phyloP scores from a whole-genome alignment of 2,329 filamentous ascomycete genomes.

The Nigrospora oryzae region DNA sequence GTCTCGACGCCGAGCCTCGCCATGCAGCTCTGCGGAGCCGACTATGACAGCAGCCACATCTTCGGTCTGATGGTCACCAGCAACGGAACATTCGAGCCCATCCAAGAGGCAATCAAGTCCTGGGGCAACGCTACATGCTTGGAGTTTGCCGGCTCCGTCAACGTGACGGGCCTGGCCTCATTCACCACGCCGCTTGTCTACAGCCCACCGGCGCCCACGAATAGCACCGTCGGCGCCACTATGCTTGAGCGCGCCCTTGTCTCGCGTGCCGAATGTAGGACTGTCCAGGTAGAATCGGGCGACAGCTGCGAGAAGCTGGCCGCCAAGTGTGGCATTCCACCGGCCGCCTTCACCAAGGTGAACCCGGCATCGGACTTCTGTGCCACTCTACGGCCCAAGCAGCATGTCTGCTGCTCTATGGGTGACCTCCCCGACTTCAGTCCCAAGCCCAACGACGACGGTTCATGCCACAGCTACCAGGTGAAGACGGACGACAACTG shows the following conservation, averaged over 20 bases:
- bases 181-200: slow-evolving; percentile 1
- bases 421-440: slow-evolving; percentile 23
- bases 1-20: slow-evolving; percentile 18
- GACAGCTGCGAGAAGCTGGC: slow-evolving; percentile 16
- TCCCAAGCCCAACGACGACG: slow-evolving; percentile 24
- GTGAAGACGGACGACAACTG: slow-evolving; percentile 24
- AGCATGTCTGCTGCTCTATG: slow-evolving; percentile 27
- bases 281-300: slow-evolving; percentile 6
- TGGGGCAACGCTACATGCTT: slow-evolving; percentile 20
- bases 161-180: slow-evolving; percentile 3
- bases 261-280: not conserved
- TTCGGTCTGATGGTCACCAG: slow-evolving; percentile 24
- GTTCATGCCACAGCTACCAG: slow-evolving; percentile 23
- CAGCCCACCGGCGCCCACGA: not conserved
- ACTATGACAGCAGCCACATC: slow-evolving; percentile 19
- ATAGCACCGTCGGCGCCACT: not conserved
- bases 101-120: slow-evolving; percentile 19
- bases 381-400: slow-evolving; percentile 18
- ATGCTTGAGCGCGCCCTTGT: not conserved
- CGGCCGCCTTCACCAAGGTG: slow-evolving; percentile 12
- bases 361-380: slow-evolving; percentile 19
- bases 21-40: slow-evolving; percentile 25
- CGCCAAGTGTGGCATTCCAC: slow-evolving; percentile 13
- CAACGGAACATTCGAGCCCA: slow-evolving; percentile 19
- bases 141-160: slow-evolving; percentile 10